Evolutionary conservation across 768 basidiomycete species (phyloP), one percentile per base, ranked within the genome.

Genomic region (Boletus patriciae): DNA sequence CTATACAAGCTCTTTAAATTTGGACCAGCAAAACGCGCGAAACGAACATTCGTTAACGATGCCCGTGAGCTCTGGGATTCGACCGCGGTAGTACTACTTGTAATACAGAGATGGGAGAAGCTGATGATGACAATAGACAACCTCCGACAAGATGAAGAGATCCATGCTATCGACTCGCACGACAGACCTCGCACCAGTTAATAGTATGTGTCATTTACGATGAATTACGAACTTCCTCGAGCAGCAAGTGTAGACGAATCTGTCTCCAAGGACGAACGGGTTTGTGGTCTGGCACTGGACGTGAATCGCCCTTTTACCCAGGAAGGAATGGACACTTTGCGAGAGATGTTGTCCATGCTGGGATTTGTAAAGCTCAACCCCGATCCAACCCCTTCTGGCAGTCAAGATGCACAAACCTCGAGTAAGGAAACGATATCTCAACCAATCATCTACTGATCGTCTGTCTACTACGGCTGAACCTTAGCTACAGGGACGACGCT

Each of bases 101-200:
- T 34, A 21, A 33, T 36, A 29, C 18, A 31, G 31, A 6, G 25
- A 8, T 38, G 11, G 10, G 25, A 1, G 15, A 23, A 33, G 23
- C 47, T 58, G 4, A 55, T 36, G 9, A 16, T 10, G 19, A 36
- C 12, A 3, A 2, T 10, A 52, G 59, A 38, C 60, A 3, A 62
- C 54, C 3, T 61, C 59, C 10, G 51, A 62, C 3, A 27, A 4
- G 4, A 23, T 56, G 29, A 61, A 40, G 37, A 56, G 47, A 23
- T 4, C 8, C 0, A 0, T 55, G 2, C 18, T 61, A 15, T 61
- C 50, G 1, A 43, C 34, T 2, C 15, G 19, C 16, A 6, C 50
- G 8, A 16, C 21, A 0, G 9, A 61, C 3, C 2, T 61, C 11
- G 38, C 19, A 11, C 29, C 25, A 13, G 54, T 60, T 5, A 33